These are phyloP conservation scores for Uronychia setigera DNA, from an alignment of 73 alveolate genomes.

Conservation along the genomic window DNA sequence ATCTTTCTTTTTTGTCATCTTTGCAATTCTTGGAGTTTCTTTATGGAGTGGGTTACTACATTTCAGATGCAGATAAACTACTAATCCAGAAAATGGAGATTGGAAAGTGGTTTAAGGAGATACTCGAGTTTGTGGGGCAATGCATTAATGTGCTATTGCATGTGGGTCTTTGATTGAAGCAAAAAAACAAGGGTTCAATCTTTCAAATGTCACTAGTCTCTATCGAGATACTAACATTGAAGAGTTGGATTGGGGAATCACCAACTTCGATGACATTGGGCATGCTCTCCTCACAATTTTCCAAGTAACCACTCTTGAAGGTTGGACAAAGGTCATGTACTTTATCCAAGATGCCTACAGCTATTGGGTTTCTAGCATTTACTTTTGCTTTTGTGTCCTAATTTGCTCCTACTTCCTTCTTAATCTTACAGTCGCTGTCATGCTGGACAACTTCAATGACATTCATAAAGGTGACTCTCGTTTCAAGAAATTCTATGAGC, in stretches of 20 bases:
- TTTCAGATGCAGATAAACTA: slow-evolving; percentile 37
- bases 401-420: no score
- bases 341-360: slow-evolving; percentile 22
- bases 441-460: no score
- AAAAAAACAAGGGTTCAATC: no score
- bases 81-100: slow-evolving; percentile 27
- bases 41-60: slow-evolving; percentile 25
- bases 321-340: slow-evolving; percentile 61
- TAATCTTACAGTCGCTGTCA: no score
- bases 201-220: background rate
- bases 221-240: background rate
- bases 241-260: slow-evolving; percentile 34
- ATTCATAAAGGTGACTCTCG: no score
- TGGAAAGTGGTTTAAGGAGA: slow-evolving; percentile 25
- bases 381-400: no score
- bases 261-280: slow-evolving; percentile 46
- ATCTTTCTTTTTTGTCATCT: slow-evolving; percentile 15
- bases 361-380: no score
- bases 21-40: slow-evolving; percentile 40
- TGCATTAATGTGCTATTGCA: no score
- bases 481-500: no score
- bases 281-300: slow-evolving; percentile 46
- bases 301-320: slow-evolving; percentile 48
- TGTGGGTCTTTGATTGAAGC: no score
- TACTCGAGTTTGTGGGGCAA: slow-evolving; percentile 28